Percentiles rank a stretch among this genome's conserved stretches.
These are phyloP conservation scores for Fusarium haematococcum DNA, from an alignment of 2,329 filamentous ascomycete species.

Conservation along the genomic window DNA sequence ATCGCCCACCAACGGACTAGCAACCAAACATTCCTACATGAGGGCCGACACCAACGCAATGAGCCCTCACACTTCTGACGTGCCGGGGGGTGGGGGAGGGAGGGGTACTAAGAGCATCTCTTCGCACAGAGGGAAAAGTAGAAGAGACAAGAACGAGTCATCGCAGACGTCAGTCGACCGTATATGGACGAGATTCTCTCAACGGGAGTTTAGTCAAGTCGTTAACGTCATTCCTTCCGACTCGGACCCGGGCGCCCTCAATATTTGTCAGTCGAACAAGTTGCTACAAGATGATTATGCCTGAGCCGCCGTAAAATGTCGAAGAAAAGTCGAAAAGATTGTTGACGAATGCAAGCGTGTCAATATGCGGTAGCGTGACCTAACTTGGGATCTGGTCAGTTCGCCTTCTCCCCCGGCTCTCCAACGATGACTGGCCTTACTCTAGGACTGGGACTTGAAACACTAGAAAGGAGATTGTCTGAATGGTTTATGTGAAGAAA, in stretches of 20 bases:
- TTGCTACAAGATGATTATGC: neutral
- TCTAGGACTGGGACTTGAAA: slow-evolving; percentile 72
- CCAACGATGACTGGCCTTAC: neutral
- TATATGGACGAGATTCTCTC: too few species aligned
- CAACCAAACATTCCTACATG: too few species aligned
- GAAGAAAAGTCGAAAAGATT: neutral
- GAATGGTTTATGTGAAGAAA: slow-evolving; percentile 63
- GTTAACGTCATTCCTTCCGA: too few species aligned
- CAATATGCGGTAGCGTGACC: neutral
- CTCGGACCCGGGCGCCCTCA: neutral
- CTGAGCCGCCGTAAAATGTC: neutral
- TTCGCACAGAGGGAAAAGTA: too few species aligned
- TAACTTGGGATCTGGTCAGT: neutral
- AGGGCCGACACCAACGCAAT: too few species aligned
- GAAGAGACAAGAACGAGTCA: too few species aligned
- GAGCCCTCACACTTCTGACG: too few species aligned
- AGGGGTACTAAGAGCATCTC: too few species aligned
- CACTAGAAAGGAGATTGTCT: slow-evolving; percentile 69
- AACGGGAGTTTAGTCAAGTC: too few species aligned
- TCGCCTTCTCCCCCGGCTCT: neutral
- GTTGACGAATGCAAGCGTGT: neutral
- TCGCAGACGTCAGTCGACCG: too few species aligned
- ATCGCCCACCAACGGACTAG: neutral
- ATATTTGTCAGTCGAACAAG: neutral
- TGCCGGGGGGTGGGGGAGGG: too few species aligned